Base-by-base conservation (phyloP, 1,284 basidiomycete species). In the Tetrapyrgos nigripes region DNA sequence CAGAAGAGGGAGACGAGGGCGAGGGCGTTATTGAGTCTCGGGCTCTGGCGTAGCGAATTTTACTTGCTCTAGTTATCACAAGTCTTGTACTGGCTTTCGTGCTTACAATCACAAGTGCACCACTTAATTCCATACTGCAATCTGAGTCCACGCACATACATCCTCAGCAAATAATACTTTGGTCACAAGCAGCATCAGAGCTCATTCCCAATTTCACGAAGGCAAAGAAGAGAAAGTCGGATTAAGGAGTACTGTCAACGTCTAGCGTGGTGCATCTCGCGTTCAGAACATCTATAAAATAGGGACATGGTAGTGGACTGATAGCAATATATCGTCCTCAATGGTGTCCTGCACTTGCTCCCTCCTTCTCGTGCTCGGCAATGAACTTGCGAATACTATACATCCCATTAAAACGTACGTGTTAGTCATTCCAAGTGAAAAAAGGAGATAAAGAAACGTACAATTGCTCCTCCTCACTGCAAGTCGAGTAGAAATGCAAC, bases 391-490 rank as follows among this genome's bases (percentile, higher is more conserved):
- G 81, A 76, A 86, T 86, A 66, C 84, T 86, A 79, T 78, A 68
- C 62, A 79, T 70, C 77, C 83, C 19, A 40, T 58, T 83, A 19
- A 45, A 21, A 35, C 57, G 59, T 56, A 64, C 68, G 75, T 67
- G 76, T 79, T 80, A 71, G 67, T 65, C 68, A 67, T 67, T 62
- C 56, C 61, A 40, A 47, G 33, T 29, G 21, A 23, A 46, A 40
- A 47, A 57, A 28, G 55, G 57, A 31, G 54, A 51, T 40, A 45
- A 26, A 10, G 6, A 59, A 60, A 83, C 85, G 74, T 74, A 86
- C 84, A 86, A 87, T 60, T 84, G 78, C 67, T 84, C 84, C 64
- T 87, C 84, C 69, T 87, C 85, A 55, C 84, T 87, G 64, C 24
- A 65, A 50, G 19, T 47, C 37, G 28, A 43, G 29, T 48, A 37